Base-by-base conservation (phyloP, 2,329 filamentous ascomycete genomes). In the Arthrobotrys entomopaga region DNA sequence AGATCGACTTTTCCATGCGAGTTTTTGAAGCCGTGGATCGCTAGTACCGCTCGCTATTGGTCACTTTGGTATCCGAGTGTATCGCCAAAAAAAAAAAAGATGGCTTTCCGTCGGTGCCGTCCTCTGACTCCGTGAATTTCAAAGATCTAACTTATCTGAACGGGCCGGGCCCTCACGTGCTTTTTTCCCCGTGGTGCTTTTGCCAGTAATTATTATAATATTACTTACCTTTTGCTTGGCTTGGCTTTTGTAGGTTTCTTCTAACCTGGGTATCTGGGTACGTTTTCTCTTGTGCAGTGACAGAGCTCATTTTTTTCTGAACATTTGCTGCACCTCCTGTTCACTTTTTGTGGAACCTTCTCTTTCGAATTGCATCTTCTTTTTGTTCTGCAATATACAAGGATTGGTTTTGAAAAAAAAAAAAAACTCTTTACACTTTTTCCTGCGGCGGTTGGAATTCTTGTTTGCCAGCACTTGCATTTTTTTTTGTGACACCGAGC, bases 21-120 rank as follows among this genome's bases (percentile, higher is more conserved):
- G 67, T 60, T 60, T n/a, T 34, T 72, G 67, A 72, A 50, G 48
- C 60, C 19, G 20, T 53, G 52, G 54, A n/a, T 65, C 54, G 50
- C 22, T 20, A 13, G 16, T 43, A 54, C 22, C 20, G 20, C 13
- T 20, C 42, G 40, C 48, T 29, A 67, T 67, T 67, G 56, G 54
- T 19, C 38, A 4, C n/a, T 26, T 38, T 26, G 43, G 15, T 46
- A 10, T 50, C 50, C 19, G 19, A 54, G 20, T 6, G 34, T 26
- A 22, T 48, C 7, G 46, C 63, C 64, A 67, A 48, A 54, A 67
- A 67, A 54, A 54, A 43, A 54, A 49, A 13, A 46, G 42, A 56
- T 56, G 26, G 52, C 52, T 26, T 56, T 56, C 52, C 50, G 7
- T 26, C 38, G 46, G 5, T 13, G 42, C 42, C 16, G 15, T 46